A percentile compares a stretch with the other conserved stretches of the same genome.
These are phyloP conservation scores for Sistotremastrum niveocremeum DNA, from an alignment of 768 basidiomycete genomes.

Conservation along the genomic window DNA sequence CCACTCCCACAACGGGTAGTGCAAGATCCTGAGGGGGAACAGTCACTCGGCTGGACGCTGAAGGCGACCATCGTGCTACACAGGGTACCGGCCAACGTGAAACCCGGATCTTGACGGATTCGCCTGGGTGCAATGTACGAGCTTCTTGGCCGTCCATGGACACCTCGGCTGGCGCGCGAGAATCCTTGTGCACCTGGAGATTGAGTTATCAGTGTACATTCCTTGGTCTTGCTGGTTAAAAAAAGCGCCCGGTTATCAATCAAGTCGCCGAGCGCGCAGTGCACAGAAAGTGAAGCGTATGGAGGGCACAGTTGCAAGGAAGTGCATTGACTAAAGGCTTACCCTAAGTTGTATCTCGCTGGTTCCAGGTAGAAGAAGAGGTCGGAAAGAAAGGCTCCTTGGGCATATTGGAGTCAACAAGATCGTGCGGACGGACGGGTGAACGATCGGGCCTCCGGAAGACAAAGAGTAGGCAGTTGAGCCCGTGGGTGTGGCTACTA, in stretches of 20 bases:
- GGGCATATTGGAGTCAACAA: constrained; percentile 95
- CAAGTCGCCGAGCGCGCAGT: too few relatives aligned
- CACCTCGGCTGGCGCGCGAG: constrained; percentile 70
- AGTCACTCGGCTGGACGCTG: constrained; percentile 37
- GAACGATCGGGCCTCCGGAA: constrained; percentile 91
- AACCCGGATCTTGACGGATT: constrained; percentile 73
- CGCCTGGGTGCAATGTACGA: constrained; percentile 68
- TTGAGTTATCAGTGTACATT: too few relatives aligned
- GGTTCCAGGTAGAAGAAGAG: constrained; percentile 66
- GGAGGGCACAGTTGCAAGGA: neutral
- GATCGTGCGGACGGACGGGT: constrained; percentile 79
- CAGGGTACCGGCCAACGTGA: constrained; percentile 89
- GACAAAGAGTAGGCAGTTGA: constrained; percentile 95
- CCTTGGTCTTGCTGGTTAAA: too few relatives aligned
- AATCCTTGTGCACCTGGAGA: too few relatives aligned
- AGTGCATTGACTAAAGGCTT: constrained; percentile 2
- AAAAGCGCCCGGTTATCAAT: too few relatives aligned
- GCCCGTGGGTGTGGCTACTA: constrained; percentile 91
- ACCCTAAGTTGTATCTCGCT: constrained; percentile 22
- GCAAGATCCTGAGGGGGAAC: constrained; percentile 19
- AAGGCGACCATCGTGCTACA: constrained; percentile 62
- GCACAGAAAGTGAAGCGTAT: neutral
- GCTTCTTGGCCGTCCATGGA: constrained; percentile 90
- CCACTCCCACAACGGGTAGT: constrained; percentile 37
- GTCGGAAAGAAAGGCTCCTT: constrained; percentile 81